Conservation (phyloP, 176 grass and related monocot genomes). For the Oryza nivara region DNA sequence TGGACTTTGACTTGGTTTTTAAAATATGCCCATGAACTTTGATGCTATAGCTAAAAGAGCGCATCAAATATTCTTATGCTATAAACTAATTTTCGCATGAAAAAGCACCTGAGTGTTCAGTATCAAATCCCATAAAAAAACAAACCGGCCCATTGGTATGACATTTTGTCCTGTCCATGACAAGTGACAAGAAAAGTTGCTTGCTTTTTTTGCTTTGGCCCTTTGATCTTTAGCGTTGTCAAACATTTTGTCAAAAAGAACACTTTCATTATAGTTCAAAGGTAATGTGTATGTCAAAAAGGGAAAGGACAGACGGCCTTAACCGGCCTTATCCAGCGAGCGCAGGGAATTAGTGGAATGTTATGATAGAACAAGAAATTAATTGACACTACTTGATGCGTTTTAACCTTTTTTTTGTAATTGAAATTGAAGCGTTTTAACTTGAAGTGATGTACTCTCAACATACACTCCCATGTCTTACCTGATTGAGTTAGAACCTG, state of each 20-base stretch:
- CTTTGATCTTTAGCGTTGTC: conserved; percentile 3
- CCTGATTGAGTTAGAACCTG: not conserved
- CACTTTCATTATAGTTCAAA: not conserved
- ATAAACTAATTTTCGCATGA: not conserved
- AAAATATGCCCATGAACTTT: not conserved
- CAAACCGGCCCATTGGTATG: not conserved
- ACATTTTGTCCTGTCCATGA: not conserved
- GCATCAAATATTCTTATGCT: not conserved
- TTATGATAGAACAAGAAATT: not conserved
- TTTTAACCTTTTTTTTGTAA: no score
- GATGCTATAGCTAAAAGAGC: no score
- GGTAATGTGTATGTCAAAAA: not conserved
- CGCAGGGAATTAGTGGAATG: not conserved
- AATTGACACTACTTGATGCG: not conserved
- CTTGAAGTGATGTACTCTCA: not conserved
- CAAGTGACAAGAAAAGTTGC: not conserved
- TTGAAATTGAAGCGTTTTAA: no score
- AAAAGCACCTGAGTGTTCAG: not conserved
- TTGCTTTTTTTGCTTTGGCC: not conserved
- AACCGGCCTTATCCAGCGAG: not conserved
- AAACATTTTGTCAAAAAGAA: not conserved
- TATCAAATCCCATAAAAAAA: not conserved
- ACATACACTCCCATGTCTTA: not conserved
- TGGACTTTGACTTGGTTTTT: not conserved
- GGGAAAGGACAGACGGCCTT: not conserved